Base-by-base conservation (phyloP, 805 yeast genomes). In the Cyberlindnera xylosilytica region DNA sequence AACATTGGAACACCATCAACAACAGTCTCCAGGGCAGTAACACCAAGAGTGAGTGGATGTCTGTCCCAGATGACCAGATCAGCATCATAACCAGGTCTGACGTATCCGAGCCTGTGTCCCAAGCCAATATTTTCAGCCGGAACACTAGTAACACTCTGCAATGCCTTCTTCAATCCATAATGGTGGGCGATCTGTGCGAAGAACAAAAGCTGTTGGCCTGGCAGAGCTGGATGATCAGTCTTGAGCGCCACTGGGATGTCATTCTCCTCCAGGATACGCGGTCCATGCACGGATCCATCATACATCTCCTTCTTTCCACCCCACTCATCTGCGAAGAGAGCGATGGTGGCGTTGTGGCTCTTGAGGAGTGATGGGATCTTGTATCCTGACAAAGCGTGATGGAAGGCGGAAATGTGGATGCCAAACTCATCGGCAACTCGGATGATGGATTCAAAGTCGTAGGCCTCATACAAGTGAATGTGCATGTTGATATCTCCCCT, bases 261-360 rank as follows among this genome's bases (percentile, higher is more conserved):
- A 4, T 18, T n/a, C 3, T 41, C 27, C 18, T 41, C 44, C 18
- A 41, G 24, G 19, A 35, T 18, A 13, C 16, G 20, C 16, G 44
- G 44, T 4, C 35, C 35, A 17, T 41, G 39, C 3, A 41, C 44
- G 6, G 39, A 23, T 7, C 24, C 44, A 16, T 35, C 44, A 16
- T 41, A 41, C 36, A 26, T 30, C 22, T 41, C 44, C 20, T 41
- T 41, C 39, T 41, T 41, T 20, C 39, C 44, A 23, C 44, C 44
- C 44, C 44, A 41, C 20, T 34, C 44, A 26, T 41, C 44, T 2
- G 44, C 39, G 24, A 41, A 41, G 13, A 41, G 20, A n/a, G 44
- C 44, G 8, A 41, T 20, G 4, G 44, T 41, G 6, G 39, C 30
- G 17, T 41, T 41, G 34, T 41, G 44, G 6, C 36, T 23, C 3